Conservation (phyloP, 1,284 basidiomycete genomes). For the Vanrija sp. region DNA sequence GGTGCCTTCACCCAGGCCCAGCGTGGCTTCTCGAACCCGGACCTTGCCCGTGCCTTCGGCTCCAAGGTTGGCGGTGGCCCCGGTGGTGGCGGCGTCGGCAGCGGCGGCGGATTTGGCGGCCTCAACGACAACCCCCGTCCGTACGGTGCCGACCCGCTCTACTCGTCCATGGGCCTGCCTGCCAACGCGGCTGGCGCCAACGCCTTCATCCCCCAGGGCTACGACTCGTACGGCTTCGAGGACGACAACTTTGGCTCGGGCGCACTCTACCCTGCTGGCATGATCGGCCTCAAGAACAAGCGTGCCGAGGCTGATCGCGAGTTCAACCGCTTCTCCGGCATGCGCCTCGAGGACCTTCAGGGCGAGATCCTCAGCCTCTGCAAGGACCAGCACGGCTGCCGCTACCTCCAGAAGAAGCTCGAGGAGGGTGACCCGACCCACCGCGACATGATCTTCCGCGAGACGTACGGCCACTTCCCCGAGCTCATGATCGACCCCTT, state of each 20-base stretch:
- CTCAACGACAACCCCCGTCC: constrained; percentile 44
- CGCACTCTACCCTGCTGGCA: constrained; percentile 66
- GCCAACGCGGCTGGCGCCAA: constrained; percentile 52
- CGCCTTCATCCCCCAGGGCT: constrained; percentile 51
- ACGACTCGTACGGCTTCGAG: constrained; percentile 65
- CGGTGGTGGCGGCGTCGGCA: constrained; percentile 50
- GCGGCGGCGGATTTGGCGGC: constrained; percentile 27
- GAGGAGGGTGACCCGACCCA: constrained; percentile 93
- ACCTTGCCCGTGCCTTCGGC: constrained; percentile 55
- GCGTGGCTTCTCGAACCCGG: constrained; percentile 50
- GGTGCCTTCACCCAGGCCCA: constrained; percentile 41
- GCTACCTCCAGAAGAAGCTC: constrained; percentile 98
- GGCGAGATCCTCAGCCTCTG: constrained; percentile 91
- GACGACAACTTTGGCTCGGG: constrained; percentile 63
- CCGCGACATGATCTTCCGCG: constrained; percentile 98
- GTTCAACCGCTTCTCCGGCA: constrained; percentile 92
- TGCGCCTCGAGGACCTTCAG: constrained; percentile 88
- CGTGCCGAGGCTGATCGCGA: constrained; percentile 87
- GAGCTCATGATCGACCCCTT: constrained; percentile 99
- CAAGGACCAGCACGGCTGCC: constrained; percentile 99
- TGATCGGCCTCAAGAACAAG: constrained; percentile 88
- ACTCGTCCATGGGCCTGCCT: constrained; percentile 35
- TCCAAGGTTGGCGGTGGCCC: constrained; percentile 58
- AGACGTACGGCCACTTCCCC: constrained; percentile 96
- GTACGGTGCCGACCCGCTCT: constrained; percentile 45